Evolutionary conservation across 2,329 filamentous ascomycete genomes (phyloP).

Genomic region (Colletotrichum kahawae): DNA sequence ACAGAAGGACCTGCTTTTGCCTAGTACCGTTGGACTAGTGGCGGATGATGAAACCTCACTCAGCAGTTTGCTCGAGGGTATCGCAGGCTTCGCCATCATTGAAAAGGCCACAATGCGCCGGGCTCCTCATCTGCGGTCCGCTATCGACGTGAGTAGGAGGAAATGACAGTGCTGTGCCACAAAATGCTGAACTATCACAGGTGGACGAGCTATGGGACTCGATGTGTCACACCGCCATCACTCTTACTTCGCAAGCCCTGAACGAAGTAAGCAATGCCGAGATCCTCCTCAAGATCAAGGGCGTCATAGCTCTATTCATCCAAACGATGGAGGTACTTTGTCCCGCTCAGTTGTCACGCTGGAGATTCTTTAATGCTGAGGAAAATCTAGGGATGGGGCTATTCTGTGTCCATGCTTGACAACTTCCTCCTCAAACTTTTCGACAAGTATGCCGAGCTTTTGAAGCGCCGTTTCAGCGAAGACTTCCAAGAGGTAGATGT

Average conservation of each 20-base stretch:
- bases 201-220: conserved; percentile 99
- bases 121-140: conserved; percentile 80
- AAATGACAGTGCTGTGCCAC: background rate
- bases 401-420: conserved; percentile 82
- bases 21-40: conserved; percentile 74
- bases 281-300: conserved; percentile 91
- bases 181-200: conserved; percentile 44
- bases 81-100: conserved; percentile 95
- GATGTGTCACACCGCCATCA: conserved; percentile 89
- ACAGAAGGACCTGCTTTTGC: conserved; percentile 90
- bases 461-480: conserved; percentile 90
- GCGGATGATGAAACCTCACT: conserved; percentile 85
- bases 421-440: conserved; percentile 88
- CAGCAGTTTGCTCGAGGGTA: conserved; percentile 90
- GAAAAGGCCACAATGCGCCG: conserved; percentile 92
- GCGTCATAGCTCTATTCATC: conserved; percentile 90
- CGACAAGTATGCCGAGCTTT: conserved; percentile 88
- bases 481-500: conserved; percentile 86
- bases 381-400: conserved; percentile 76
- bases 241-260: conserved; percentile 80
- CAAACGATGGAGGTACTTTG: conserved; percentile 89
- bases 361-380: conserved; percentile 6
- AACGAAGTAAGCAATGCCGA: conserved; percentile 86
- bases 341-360: background rate
- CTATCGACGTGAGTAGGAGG: conserved; percentile 71